Evolutionary conservation across 2,329 filamentous ascomycete genomes (phyloP).

Genomic region (Curvularia hawaiiensis): DNA sequence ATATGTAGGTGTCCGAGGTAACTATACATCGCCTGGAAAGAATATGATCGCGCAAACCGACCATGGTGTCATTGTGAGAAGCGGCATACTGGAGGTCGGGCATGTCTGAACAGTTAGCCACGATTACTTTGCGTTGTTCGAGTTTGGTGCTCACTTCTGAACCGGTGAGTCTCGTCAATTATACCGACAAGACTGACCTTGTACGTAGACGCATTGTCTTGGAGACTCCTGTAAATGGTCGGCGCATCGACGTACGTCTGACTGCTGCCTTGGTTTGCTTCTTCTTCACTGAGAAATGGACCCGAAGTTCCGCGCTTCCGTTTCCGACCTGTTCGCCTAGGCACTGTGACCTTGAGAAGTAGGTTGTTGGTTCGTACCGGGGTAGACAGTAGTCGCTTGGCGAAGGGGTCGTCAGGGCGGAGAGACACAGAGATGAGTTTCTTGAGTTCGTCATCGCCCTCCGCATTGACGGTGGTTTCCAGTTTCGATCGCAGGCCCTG

Average conservation of each 20-base stretch:
- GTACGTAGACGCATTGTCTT: conserved; percentile 72
- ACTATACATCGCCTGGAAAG: conserved; percentile 71
- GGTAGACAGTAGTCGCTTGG: conserved; percentile 77
- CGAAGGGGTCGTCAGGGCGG: conserved; percentile 77
- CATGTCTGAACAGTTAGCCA: conserved; percentile 56
- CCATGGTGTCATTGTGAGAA: conserved; percentile 70
- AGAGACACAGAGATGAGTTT: conserved; percentile 71
- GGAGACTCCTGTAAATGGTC: conserved; percentile 65
- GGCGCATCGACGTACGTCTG: conserved; percentile 29
- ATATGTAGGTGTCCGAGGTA: neutral
- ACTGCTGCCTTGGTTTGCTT: conserved; percentile 8
- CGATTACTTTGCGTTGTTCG: neutral
- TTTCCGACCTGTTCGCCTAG: conserved; percentile 84
- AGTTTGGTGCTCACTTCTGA: conserved; percentile 63
- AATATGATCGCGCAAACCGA: conserved; percentile 71
- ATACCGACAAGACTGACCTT: conserved; percentile 71
- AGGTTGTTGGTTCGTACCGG: conserved; percentile 80
- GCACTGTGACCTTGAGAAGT: conserved; percentile 83
- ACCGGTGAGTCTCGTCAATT: conserved; percentile 82
- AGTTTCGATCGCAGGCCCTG: conserved; percentile 38
- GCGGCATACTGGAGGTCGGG: conserved; percentile 87
- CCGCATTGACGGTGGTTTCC: conserved; percentile 27
- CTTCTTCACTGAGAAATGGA: conserved; percentile 57
- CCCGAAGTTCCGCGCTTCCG: conserved; percentile 77
- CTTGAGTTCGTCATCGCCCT: conserved; percentile 48